These are phyloP conservation scores for Xylaria grammica DNA, from an alignment of 495 filamentous ascomycete genomes.

Conservation along the genomic window DNA sequence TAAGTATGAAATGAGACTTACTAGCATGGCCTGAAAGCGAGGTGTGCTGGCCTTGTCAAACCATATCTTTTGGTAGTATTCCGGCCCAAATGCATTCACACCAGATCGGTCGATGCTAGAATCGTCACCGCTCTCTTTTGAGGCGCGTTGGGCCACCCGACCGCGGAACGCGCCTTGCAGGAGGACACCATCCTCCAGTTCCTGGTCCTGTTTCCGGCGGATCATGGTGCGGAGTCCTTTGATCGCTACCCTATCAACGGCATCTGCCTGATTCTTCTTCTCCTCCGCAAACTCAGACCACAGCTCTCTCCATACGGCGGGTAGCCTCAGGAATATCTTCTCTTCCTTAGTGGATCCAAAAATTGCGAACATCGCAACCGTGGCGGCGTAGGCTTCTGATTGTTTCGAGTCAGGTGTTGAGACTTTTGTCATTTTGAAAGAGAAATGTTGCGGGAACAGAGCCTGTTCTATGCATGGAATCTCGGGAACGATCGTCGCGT, in stretches of 20 bases:
- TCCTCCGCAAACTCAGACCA: conserved; percentile 77
- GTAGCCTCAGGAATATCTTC: conserved; percentile 79
- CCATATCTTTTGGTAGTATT: conserved; percentile 70
- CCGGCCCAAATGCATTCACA: conserved; percentile 28
- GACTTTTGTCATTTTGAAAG: conserved; percentile 73
- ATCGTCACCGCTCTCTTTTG: conserved; percentile 51
- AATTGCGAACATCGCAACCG: conserved; percentile 77
- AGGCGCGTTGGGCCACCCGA: conserved; percentile 54
- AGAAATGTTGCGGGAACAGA: conserved; percentile 45
- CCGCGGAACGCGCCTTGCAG: conserved; percentile 74
- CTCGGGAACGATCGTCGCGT: conserved; percentile 50
- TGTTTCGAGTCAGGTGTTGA: conserved; percentile 79
- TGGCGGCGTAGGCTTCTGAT: conserved; percentile 85
- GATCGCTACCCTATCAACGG: conserved; percentile 68
- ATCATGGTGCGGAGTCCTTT: conserved; percentile 66
- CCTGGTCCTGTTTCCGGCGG: conserved; percentile 57
- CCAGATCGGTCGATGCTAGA: conserved; percentile 43
- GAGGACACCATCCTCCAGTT: conserved; percentile 75
- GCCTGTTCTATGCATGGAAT: conserved; percentile 51
- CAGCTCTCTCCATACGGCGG: conserved; percentile 79
- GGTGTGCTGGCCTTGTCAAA: conserved; percentile 65
- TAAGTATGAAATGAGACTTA: conserved; percentile 23
- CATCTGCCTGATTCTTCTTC: conserved; percentile 71
- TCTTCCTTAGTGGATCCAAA: conserved; percentile 84
- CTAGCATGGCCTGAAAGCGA: conserved; percentile 64